Conservation (phyloP, 331 rosid genomes). For the Telfairia occidentalis region DNA sequence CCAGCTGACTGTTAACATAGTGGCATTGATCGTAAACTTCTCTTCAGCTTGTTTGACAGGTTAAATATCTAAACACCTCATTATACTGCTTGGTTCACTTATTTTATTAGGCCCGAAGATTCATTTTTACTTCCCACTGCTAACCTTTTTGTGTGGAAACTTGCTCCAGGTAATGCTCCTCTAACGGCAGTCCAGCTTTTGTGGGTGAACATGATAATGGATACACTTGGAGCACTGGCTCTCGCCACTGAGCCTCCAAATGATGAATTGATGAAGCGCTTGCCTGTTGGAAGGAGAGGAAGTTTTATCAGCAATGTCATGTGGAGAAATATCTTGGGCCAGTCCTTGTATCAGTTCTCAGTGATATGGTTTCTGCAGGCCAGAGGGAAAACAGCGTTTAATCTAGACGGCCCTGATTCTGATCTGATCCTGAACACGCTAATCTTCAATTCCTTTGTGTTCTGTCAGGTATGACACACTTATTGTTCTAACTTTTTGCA, state of each 20-base stretch:
- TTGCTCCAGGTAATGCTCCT: constrained; percentile 69
- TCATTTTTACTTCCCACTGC: constrained; percentile 15
- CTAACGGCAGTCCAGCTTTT: constrained; percentile 91
- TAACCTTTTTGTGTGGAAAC: constrained; percentile 6
- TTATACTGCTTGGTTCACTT: not conserved
- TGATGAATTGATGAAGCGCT: constrained; percentile 70
- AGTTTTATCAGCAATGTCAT: constrained; percentile 84
- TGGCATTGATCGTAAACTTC: constrained; percentile 82
- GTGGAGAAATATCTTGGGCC: constrained; percentile 97
- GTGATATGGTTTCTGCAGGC: constrained; percentile 82
- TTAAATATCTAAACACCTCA: constrained; percentile 10
- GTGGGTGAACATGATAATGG: constrained; percentile 99
- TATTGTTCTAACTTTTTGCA: not conserved
- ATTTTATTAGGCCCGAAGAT: not conserved
- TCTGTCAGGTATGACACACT: constrained; percentile 58
- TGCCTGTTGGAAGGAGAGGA: constrained; percentile 81
- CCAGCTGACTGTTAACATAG: constrained; percentile 89
- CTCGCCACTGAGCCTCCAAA: constrained; percentile 98
- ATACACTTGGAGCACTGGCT: constrained; percentile 91
- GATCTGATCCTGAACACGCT: constrained; percentile 68
- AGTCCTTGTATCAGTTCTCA: constrained; percentile 68
- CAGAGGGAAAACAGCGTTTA: constrained; percentile 50
- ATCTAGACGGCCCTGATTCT: constrained; percentile 48
- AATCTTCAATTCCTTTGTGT: constrained; percentile 80
- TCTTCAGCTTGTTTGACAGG: constrained; percentile 95